Base-by-base conservation (phyloP, 2,329 filamentous ascomycete genomes). In the Aspergillus ibericus region DNA sequence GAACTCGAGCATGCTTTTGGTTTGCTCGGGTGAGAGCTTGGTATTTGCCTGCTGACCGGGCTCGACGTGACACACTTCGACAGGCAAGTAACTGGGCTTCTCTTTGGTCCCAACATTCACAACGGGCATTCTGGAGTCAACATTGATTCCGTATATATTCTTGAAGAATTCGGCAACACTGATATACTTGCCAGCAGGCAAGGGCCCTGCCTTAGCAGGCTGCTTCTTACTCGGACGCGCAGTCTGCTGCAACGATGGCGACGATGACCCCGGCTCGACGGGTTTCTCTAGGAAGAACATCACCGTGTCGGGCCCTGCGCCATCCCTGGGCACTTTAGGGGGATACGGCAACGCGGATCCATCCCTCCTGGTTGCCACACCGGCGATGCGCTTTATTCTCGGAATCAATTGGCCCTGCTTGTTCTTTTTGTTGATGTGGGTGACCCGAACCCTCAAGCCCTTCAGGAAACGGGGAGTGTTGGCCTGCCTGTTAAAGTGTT, bases 1-100 rank as follows among this genome's bases (percentile, higher is more conserved):
- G 69, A 91, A 91, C 0, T 76, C 76, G 47, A 93, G 85, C 90
- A 95, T 93, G 0, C 77, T 68, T 0, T 82, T 79, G 0, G 88
- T 90, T 68, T 93, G 88, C 0, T 79, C 72, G 0, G 81, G 77
- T 0, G 72, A 81, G 15, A 93, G 78, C 66, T 87, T 86, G 4
- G 82, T 76, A 38, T 83, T 84, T 20, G 86, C 80, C 0, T 83
- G 73, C 68, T 95, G 90, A 0, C 89, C 89, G 1, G 83, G 80
- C 8, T 85, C 69, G 2, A 95, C 81, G 4, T 77, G 72, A 61
- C 89, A 87, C 5, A 87, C 77, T 70, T 93, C 88, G 0, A 85
- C 83, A 0, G 90, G 89, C 36, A 90, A 74, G 64, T 89, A 91
- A 0, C 79, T 80, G 0, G 89, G 87, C 10, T 81, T 83, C 0